Base-by-base conservation (phyloP, 345 rosid species). In the Nasturtium officinale region DNA sequence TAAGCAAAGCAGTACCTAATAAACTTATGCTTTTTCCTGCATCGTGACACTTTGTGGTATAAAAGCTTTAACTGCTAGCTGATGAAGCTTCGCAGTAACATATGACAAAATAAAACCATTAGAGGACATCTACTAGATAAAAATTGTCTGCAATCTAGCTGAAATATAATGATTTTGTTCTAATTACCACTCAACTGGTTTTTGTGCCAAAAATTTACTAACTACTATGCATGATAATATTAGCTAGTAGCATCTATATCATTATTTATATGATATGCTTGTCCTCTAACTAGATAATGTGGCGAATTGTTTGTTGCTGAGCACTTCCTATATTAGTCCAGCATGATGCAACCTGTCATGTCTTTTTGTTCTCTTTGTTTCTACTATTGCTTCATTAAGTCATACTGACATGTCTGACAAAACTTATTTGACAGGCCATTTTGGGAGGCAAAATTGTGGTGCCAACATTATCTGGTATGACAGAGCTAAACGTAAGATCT, bases 401-500 rank as follows among this genome's bases (percentile, higher is more conserved):
- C 33, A 32, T 61, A 43, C 63, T 69, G 32, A 53, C 53, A 62
- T 61, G 56, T 33, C 53, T 53, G 12, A 16, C 2, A 67, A 60
- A 51, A 28, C 55, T 60, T 35, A 45, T 78, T 70, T 72, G 70
- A 55, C 90, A 94, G 97, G 98, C 97, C 57, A 87, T 90, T 82
- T 87, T 94, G 48, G 98, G 97, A 28, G 97, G 91, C 73, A 81
- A 80, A 67, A 79, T 91, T 77, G 89, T 85, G 72, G 96, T 94
- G 76, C 95, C 98, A 17, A 91, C 97, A 54, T 77, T 94, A 67
- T 80, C 85, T 1, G 96, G 96, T 79, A 85, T 78, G 72, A 79
- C 55, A 35, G 83, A 83, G 81, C 79, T 90, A 64, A 80, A 90
- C 58, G 98, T 93, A 83, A 70, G 80, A 64, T 43, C 32, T 69